phyloP scores from a whole-genome alignment of 441 rosid genomes.

The Rhodomyrtus psidioides region DNA sequence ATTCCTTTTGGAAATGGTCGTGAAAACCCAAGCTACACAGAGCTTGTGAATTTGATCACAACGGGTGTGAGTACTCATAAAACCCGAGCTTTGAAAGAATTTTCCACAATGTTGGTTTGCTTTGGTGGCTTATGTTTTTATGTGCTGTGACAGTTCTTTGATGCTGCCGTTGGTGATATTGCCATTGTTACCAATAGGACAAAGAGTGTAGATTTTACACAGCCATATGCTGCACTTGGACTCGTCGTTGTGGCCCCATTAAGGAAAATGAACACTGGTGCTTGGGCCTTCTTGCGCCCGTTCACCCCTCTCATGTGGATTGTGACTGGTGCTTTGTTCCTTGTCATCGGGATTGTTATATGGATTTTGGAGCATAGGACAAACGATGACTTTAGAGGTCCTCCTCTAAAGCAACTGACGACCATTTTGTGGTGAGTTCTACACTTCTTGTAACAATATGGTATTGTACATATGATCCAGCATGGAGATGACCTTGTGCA shows the following conservation, averaged over 20 bases:
- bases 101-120: background rate
- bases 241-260: slow-evolving; percentile 77
- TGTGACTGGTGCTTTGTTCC: slow-evolving; percentile 53
- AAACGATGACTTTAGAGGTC: slow-evolving; percentile 88
- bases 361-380: slow-evolving; percentile 93
- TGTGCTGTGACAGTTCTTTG: slow-evolving; percentile 41
- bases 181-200: slow-evolving; percentile 83
- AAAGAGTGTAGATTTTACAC: slow-evolving; percentile 77
- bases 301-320: slow-evolving; percentile 68
- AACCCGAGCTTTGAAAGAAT: background rate
- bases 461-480: background rate
- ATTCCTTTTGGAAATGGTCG: slow-evolving; percentile 66
- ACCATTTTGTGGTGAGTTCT: slow-evolving; percentile 73
- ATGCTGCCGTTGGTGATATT: slow-evolving; percentile 87
- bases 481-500: background rate
- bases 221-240: slow-evolving; percentile 83
- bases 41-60: slow-evolving; percentile 52
- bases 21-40: slow-evolving; percentile 67
- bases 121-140: slow-evolving; percentile 8
- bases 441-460: background rate
- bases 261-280: slow-evolving; percentile 54
- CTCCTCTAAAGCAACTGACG: slow-evolving; percentile 64
- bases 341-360: slow-evolving; percentile 63
- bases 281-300: slow-evolving; percentile 89
- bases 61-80: slow-evolving; percentile 53